Evolutionary conservation across 2,329 filamentous ascomycete genomes (phyloP).

Genomic region (Thielaviopsis ethacetica): DNA sequence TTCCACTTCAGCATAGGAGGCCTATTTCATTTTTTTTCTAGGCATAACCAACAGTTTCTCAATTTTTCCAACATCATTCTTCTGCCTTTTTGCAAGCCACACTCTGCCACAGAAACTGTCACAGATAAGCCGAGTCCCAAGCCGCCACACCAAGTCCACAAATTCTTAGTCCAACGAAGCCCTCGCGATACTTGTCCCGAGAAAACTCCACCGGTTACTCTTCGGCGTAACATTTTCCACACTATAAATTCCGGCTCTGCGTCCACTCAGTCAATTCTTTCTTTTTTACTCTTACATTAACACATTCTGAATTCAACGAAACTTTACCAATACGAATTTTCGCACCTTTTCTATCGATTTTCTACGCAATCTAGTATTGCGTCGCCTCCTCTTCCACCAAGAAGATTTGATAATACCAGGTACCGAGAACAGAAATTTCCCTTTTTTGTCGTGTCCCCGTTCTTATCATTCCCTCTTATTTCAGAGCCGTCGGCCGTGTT

Average conservation of each 20-base stretch:
- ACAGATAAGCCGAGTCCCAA: background rate
- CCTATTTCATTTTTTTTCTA: background rate
- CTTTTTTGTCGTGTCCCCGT: background rate
- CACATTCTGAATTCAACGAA: background rate
- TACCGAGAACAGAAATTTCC: background rate
- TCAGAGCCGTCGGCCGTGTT: background rate
- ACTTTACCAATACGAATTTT: background rate
- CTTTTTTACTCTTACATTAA: background rate
- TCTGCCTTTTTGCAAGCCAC: background rate
- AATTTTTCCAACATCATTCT: background rate
- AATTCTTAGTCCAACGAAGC: background rate
- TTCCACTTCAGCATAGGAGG: too few species aligned
- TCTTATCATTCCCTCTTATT: background rate
- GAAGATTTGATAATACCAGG: background rate
- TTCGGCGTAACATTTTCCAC: background rate
- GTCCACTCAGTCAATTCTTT: background rate
- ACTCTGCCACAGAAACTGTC: background rate
- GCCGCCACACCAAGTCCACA: background rate
- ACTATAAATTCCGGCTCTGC: background rate
- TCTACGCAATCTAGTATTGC: background rate
- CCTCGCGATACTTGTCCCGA: background rate
- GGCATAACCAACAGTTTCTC: background rate
- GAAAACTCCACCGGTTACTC: background rate
- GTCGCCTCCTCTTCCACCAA: background rate
- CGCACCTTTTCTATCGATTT: background rate